Conservation (phyloP, 2,329 filamentous ascomycete genomes). For the Fusarium mangiferae region DNA sequence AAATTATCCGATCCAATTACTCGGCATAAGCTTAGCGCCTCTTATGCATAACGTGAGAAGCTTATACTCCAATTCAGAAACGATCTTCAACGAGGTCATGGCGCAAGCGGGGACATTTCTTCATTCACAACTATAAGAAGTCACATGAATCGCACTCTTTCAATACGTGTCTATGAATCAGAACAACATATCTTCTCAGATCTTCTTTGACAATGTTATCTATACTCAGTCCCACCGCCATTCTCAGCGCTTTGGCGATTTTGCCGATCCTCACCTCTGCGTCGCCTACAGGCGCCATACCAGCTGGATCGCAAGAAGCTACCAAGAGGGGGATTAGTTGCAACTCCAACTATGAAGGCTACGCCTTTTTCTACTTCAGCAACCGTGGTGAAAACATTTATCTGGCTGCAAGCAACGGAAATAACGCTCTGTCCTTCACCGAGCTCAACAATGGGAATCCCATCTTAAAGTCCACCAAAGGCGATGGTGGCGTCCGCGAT, state of each 20-base stretch:
- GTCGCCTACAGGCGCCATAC: accelerated
- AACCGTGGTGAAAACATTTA: constrained; percentile 3
- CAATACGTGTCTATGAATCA: too few species aligned
- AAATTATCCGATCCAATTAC: neutral
- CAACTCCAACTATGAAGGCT: neutral
- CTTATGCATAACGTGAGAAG: neutral
- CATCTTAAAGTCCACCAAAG: neutral
- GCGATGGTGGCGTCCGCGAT: constrained; percentile 3
- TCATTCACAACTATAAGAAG: neutral
- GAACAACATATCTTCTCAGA: accelerated
- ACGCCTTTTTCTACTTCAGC: constrained; percentile 10
- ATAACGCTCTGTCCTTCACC: neutral
- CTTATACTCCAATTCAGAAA: neutral
- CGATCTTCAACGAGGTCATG: neutral
- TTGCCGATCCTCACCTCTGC: neutral
- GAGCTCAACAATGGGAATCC: constrained; percentile 1
- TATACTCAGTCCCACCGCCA: neutral
- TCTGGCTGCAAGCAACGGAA: constrained; percentile 3
- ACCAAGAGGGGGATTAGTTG: neutral
- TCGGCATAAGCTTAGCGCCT: neutral
- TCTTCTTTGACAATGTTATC: neutral
- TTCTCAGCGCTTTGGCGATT: neutral
- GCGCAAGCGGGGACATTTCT: neutral
- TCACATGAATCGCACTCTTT: too few species aligned
- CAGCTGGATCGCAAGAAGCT: accelerated